These are phyloP conservation scores for Epithemia pelagica DNA, from an alignment of 108 stramenopile genomes.

Conservation along the genomic window DNA sequence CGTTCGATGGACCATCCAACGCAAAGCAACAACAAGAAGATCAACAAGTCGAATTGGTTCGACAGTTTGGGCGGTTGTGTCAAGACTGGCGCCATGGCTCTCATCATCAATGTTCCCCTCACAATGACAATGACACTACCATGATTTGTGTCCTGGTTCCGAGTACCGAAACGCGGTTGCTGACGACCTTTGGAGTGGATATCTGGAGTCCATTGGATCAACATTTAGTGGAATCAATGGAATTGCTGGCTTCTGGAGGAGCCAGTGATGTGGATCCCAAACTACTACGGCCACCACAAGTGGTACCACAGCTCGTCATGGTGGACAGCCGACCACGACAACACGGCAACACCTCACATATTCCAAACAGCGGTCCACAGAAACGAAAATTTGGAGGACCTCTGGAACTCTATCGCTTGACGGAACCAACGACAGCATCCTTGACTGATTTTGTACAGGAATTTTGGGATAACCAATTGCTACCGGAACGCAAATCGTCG, in stretches of 20 bases:
- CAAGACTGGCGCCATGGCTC: neutral
- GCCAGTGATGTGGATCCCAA: neutral
- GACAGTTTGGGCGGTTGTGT: neutral
- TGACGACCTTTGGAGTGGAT: slow-evolving; percentile 38
- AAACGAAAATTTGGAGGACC: neutral
- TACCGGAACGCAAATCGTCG: neutral
- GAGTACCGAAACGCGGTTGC: slow-evolving; percentile 27
- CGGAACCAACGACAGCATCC: neutral
- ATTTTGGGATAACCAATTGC: slow-evolving; percentile 2
- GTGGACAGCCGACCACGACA: neutral
- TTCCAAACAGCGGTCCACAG: no score
- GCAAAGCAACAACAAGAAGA: neutral
- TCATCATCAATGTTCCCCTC: neutral
- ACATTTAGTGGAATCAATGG: neutral
- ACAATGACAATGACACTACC: neutral
- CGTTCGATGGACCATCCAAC: neutral
- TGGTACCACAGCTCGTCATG: neutral
- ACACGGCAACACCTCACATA: no score
- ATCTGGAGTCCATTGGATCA: slow-evolving; percentile 39
- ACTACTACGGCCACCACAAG: neutral
- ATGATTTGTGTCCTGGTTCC: slow-evolving; percentile 17
- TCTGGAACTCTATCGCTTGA: neutral
- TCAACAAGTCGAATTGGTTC: neutral
- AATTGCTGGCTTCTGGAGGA: neutral
- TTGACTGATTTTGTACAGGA: neutral